Conservation (phyloP, 768 basidiomycete genomes). For the Harrya chromipes region DNA sequence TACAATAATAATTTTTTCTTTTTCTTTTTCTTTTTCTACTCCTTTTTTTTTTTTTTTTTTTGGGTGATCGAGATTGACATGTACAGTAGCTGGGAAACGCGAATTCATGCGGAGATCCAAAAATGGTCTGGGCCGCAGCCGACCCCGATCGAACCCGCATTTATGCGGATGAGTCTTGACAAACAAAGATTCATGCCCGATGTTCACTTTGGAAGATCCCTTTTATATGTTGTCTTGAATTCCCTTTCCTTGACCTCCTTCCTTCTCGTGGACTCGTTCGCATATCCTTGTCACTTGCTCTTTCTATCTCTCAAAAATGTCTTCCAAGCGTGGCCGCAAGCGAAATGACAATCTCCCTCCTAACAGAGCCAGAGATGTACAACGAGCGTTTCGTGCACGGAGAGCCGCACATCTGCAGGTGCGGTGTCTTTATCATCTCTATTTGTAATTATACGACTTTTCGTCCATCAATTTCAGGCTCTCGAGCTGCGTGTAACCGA, state of each 20-base stretch:
- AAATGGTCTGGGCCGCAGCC: conserved; percentile 35
- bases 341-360: conserved; percentile 63
- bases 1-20: no score
- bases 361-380: conserved; percentile 79
- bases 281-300: conserved; percentile 10
- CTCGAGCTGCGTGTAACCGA: conserved; percentile 78
- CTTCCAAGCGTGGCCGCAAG: conserved; percentile 85
- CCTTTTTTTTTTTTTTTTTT: not conserved
- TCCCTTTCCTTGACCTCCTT: conserved; percentile 32
- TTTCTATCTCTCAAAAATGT: conserved; percentile 45
- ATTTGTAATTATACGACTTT: conserved; percentile 40
- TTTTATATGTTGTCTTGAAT: conserved; percentile 39
- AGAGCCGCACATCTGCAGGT: conserved; percentile 86
- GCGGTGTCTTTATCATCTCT: conserved; percentile 32
- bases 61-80: conserved; percentile 17
- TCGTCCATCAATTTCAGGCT: conserved; percentile 47
- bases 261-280: conserved; percentile 29
- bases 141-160: conserved; percentile 38
- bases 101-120: conserved; percentile 34
- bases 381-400: conserved; percentile 85
- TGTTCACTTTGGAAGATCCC: conserved; percentile 33
- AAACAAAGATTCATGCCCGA: conserved; percentile 36
- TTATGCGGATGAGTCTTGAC: conserved; percentile 33
- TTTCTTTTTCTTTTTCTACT: not conserved
- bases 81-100: conserved; percentile 19